These are phyloP conservation scores for Fonsecaea pedrosoi DNA, from an alignment of 2,329 filamentous ascomycete genomes.

Conservation along the genomic window DNA sequence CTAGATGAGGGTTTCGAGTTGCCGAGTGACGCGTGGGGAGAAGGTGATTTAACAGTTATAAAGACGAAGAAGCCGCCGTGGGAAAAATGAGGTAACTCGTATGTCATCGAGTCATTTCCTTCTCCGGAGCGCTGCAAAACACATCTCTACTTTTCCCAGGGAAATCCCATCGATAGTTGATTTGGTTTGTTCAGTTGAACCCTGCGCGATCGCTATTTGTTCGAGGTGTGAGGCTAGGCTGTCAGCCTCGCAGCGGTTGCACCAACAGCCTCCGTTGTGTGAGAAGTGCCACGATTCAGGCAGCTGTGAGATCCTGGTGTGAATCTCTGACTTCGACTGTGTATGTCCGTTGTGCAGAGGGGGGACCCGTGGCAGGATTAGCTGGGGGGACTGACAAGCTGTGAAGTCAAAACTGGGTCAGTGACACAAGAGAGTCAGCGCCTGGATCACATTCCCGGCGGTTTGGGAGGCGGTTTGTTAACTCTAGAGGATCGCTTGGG, in stretches of 20 bases:
- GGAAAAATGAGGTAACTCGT: too few species aligned
- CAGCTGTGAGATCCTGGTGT: not conserved
- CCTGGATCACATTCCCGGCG: not conserved
- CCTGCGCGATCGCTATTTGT: not conserved
- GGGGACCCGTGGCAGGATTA: too few species aligned
- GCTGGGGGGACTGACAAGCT: not conserved
- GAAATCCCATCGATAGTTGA: not conserved
- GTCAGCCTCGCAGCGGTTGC: not conserved
- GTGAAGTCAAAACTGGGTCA: not conserved
- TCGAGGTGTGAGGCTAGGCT: not conserved
- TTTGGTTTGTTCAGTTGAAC: not conserved
- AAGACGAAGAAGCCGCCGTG: not conserved
- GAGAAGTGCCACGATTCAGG: not conserved
- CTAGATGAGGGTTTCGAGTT: not conserved
- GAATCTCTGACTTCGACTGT: not conserved
- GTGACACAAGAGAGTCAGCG: not conserved
- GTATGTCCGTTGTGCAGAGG: not conserved
- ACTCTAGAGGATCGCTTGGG: not conserved
- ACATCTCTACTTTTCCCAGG: not conserved
- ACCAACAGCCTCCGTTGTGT: not conserved
- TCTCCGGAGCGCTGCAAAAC: not conserved
- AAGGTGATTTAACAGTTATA: conserved; percentile 11
- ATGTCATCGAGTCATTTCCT: not conserved
- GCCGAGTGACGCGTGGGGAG: conserved; percentile 10
- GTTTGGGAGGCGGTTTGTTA: not conserved